Conservation (phyloP, 805 yeast genomes). For the Metschnikowia reukaufii region DNA sequence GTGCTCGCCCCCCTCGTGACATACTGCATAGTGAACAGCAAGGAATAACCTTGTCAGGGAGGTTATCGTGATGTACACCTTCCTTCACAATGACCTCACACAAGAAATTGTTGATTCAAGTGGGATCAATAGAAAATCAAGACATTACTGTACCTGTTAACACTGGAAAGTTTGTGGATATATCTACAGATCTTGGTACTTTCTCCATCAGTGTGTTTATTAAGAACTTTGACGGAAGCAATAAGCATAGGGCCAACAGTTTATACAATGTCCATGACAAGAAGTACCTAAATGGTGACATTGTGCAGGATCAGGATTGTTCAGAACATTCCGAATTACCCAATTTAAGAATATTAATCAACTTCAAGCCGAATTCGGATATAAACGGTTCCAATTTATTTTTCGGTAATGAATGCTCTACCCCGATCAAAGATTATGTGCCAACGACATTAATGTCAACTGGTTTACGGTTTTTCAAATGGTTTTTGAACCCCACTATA, state of each 20-base stretch:
- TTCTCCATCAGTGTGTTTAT: slow-evolving; percentile 44
- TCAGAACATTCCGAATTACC: slow-evolving; percentile 15
- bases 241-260: slow-evolving; percentile 35
- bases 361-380: slow-evolving; percentile 42
- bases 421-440: slow-evolving; percentile 56
- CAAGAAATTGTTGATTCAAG: slow-evolving; percentile 36
- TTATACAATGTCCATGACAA: slow-evolving; percentile 30
- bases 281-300: slow-evolving; percentile 25
- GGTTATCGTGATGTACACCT: not conserved
- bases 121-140: slow-evolving; percentile 26
- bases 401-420: slow-evolving; percentile 69
- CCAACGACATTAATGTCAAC: slow-evolving; percentile 50
- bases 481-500: slow-evolving; percentile 63
- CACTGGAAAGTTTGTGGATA: slow-evolving; percentile 33
- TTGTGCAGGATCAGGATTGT: not conserved
- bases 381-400: slow-evolving; percentile 53
- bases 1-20: slow-evolving; percentile 3
- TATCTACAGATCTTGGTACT: slow-evolving; percentile 40
- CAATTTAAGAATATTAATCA: slow-evolving; percentile 35
- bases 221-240: slow-evolving; percentile 47
- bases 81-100: slow-evolving; percentile 1
- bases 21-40: slow-evolving; percentile 8
- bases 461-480: slow-evolving; percentile 56
- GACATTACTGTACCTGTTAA: slow-evolving; percentile 45
- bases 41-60: not conserved